A percentile compares a stretch with the other conserved stretches of the same genome.
phyloP scores from a whole-genome alignment of 2,329 filamentous ascomycete genomes.

The Penicillium sp. region DNA sequence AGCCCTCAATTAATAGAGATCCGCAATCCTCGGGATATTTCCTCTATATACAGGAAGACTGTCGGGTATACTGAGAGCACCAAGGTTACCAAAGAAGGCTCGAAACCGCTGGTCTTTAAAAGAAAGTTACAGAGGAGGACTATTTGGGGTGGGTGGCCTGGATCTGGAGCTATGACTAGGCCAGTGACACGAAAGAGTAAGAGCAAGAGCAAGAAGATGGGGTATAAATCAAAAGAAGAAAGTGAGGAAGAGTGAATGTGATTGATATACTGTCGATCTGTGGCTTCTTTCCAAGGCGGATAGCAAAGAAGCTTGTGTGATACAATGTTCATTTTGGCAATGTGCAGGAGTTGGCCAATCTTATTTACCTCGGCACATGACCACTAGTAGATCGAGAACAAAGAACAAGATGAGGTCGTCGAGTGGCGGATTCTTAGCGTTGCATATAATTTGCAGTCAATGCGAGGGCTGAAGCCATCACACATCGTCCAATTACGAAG shows the following conservation, averaged over 20 bases:
- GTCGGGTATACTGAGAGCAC: not conserved
- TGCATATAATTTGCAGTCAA: not conserved
- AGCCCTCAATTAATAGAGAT: not conserved
- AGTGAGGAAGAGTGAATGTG: not conserved
- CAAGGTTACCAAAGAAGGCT: not conserved
- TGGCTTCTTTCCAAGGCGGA: no score
- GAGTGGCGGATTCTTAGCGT: not conserved
- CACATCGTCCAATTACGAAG: not conserved
- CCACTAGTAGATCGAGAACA: not conserved
- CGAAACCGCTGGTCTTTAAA: not conserved
- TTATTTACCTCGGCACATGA: not conserved
- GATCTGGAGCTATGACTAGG: not conserved
- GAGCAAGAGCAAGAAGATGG: not conserved
- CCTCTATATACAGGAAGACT: not conserved
- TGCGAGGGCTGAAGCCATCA: not conserved
- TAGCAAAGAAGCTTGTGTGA: not conserved
- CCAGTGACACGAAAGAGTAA: not conserved
- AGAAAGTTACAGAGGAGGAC: not conserved
- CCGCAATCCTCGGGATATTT: not conserved
- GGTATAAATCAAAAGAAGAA: not conserved
- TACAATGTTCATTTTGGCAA: not conserved
- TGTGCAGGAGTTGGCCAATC: not conserved
- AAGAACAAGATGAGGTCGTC: not conserved
- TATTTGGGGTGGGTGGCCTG: not conserved
- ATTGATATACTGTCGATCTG: no score